Base-by-base conservation (phyloP, 805 yeast genomes). In the Candida easanensis region DNA sequence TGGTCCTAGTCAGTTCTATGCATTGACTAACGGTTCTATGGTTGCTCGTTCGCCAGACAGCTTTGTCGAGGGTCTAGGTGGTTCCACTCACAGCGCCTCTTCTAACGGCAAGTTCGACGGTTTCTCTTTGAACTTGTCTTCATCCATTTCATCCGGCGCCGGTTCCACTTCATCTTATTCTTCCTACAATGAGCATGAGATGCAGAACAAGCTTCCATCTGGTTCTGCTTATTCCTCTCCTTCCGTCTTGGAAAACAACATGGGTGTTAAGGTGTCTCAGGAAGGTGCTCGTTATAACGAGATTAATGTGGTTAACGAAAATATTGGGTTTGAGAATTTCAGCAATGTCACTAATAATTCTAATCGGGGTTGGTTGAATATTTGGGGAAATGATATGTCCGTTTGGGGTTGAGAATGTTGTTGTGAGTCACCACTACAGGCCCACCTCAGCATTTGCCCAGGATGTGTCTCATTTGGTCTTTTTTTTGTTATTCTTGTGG, bases 371-470 rank as follows among this genome's bases (percentile, higher is more conserved):
- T 58, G 56, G 57, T 48, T 58, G 40, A 58, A 58, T 37, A 58
- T 58, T 32, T 58, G 62, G 62, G 60, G 61, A 23, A 54, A 41
- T 39, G 62, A 58, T 42, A 58, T 56, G 62, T 57, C 60, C 13
- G 62, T 58, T 45, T 58, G 62, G 62, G 54, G 54, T 33, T 58
- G 36, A 50, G 19, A 15, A 18, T 14, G 27, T 8, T 22, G 22
- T 15, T 17, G 2, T 16, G 7, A 21, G 15, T 28, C 23, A 23
- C 18, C 17, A 9, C 7, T 19, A 20, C 11, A 20, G 20, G 6
- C 15, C 6, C 31, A 27, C 31, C 15, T 14, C n/a, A 28, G 30
- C 13, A 15, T 23, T 26, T 23, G 15, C 22, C 13, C n/a, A n/a
- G n/a, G n/a, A 41, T 23, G 23, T 11, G 30, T 36, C 21, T 13